Evolutionary conservation across 148 eudicot genomes (phyloP).

Genomic region (Nepenthes gracilis): DNA sequence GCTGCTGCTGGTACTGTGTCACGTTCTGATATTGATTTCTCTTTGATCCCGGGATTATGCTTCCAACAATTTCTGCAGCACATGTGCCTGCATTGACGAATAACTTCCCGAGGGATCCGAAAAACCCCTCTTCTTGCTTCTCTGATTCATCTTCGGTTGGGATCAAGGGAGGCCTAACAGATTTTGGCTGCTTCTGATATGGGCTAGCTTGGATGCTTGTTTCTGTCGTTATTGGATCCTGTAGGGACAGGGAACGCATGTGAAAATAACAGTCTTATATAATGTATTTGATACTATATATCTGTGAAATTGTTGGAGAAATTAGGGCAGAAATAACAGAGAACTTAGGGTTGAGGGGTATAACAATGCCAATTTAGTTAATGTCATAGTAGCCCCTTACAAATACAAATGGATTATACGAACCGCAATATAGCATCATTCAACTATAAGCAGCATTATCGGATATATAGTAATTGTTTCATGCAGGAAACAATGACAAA

Average conservation of each 20-base stretch:
- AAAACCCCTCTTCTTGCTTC: conserved; percentile 70
- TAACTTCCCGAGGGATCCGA: conserved; percentile 55
- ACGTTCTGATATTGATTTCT: conserved; percentile 30
- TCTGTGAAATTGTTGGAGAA: not conserved
- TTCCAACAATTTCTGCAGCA: conserved; percentile 48
- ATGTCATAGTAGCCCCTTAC: no score
- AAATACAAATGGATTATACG: no score
- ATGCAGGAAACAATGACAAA: no score
- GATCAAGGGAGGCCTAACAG: conserved; percentile 65
- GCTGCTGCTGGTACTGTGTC: conserved; percentile 29
- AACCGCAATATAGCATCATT: no score
- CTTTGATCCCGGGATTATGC: conserved; percentile 43
- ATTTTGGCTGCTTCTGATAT: conserved; percentile 45
- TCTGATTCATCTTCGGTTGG: conserved; percentile 62
- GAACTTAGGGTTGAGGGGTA: no score
- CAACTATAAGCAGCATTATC: no score
- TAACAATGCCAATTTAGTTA: no score
- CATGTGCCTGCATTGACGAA: conserved; percentile 40
- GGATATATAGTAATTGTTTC: no score
- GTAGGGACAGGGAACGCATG: conserved; percentile 1
- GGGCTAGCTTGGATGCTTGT: conserved; percentile 17
- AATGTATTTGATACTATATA: no score
- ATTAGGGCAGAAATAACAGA: not conserved
- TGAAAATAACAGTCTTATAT: not conserved
- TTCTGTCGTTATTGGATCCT: conserved; percentile 34